Evolutionary conservation across 305 asterid species (phyloP), one percentile per base, ranked within the genome.

Genomic region (Fraxinus dipetala): DNA sequence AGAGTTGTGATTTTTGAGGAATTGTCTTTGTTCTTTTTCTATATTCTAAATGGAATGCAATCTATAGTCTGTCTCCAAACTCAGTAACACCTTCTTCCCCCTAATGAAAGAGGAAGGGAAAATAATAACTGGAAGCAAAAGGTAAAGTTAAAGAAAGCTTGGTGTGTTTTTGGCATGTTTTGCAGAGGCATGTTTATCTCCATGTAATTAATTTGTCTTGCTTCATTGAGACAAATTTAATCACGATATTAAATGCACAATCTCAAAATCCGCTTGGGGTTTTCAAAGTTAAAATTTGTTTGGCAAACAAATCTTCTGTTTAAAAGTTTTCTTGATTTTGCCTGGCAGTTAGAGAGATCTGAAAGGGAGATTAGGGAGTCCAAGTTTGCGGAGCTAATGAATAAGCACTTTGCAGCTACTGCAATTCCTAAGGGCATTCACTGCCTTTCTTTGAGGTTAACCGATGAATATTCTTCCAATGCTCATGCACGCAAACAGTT

Each of bases 401-500:
- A 96, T 85, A 96, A 93, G 80, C 99, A 96, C 87, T 96, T 94
- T 81, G 99, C 99, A 31, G 98, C 99, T 81, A 94, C 95, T 88
- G 89, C 98, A 72, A 83, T 96, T 85, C 98, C 99, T 4, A 94
- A 91, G 87, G 94, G 96, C 85, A 90, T 96, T 87, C 98, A 96
- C 81, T 96, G 99, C 86, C 97, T 96, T 78, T 85, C 98, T 0
- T 81, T 96, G 88, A 90, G 97, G 84, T 88, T 96, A 85, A 93
- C 99, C 16, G 98, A 96, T 82, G 99, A 96, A 87, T 96, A 96
- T 85, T 96, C 99, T 84, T 94, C 99, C 32, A 96, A 96, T 87
- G 99, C 99, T 82, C 92, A 93, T 84, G 99, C 99, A 54, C 99
- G 99, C 80, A 93, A 85, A 88, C 99, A 94, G 90, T 88, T 96